Conservation (phyloP, 2,329 filamentous ascomycete genomes). For the Phyllosticta paracitricarpa region DNA sequence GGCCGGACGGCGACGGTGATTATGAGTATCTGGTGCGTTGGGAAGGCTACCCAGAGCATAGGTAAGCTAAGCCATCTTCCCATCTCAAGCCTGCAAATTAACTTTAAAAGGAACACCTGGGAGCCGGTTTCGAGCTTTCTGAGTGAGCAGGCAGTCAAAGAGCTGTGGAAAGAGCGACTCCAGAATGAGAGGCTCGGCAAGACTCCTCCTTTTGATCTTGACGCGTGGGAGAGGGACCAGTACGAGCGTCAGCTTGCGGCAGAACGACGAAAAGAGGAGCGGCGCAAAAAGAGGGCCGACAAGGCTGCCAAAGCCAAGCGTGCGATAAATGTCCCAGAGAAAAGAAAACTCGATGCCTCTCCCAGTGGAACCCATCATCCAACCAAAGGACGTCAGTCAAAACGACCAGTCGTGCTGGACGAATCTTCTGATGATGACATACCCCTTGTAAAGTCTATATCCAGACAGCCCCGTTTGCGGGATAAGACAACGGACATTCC, state of each 20-base stretch:
- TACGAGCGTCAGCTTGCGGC: neutral
- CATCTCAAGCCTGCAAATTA: neutral
- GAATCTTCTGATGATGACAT: neutral
- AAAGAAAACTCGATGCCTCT: neutral
- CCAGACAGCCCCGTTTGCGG: neutral
- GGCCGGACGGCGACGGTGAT: conserved; percentile 29
- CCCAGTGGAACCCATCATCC: neutral
- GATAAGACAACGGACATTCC: neutral
- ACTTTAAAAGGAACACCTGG: neutral
- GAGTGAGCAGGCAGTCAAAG: neutral
- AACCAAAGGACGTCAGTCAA: neutral
- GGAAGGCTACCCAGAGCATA: conserved; percentile 45
- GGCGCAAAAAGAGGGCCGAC: neutral
- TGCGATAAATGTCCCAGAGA: neutral
- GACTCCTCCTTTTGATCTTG: neutral
- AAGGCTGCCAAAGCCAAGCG: neutral
- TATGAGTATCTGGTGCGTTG: conserved; percentile 53
- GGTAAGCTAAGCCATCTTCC: conserved; percentile 13
- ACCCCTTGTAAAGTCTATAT: neutral
- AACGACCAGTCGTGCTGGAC: neutral
- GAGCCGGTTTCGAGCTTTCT: neutral
- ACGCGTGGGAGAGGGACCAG: neutral
- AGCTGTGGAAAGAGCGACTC: neutral
- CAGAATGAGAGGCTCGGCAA: neutral
- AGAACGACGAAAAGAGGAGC: neutral